Conservation (phyloP, 192 early-diverging fungal species). For the Spizellomyces sp. region DNA sequence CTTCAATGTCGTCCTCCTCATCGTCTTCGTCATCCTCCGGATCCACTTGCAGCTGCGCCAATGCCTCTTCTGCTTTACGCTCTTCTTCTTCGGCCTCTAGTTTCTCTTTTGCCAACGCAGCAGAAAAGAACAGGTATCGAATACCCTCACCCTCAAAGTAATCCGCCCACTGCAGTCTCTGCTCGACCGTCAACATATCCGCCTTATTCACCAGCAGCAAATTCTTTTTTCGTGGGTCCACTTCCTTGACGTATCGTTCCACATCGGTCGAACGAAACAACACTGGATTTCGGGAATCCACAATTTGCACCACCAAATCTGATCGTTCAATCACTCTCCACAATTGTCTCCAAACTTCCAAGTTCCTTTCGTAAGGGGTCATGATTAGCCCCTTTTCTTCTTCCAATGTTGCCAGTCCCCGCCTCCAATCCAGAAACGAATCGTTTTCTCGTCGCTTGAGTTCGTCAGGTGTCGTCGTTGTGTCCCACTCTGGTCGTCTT, state of each 20-base stretch:
- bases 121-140: constrained; percentile 92
- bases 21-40: constrained; percentile 27
- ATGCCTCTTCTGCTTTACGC: constrained; percentile 22
- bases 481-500: constrained; percentile 83
- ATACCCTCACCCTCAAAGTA: constrained; percentile 85
- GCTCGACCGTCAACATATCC: constrained; percentile 87
- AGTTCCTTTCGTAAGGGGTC: constrained; percentile 97
- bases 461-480: constrained; percentile 75
- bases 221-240: constrained; percentile 82
- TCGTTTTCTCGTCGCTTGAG: constrained; percentile 83
- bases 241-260: constrained; percentile 88
- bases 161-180: constrained; percentile 84
- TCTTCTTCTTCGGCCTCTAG: constrained; percentile 69
- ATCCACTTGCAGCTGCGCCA: constrained; percentile 12
- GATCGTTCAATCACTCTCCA: constrained; percentile 99
- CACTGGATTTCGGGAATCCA: constrained; percentile 95
- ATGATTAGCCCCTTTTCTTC: constrained; percentile 91
- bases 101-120: constrained; percentile 75
- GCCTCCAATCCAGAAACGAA: constrained; percentile 89
- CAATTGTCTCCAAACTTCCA: constrained; percentile 98
- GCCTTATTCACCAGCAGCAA: constrained; percentile 98
- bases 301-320: constrained; percentile 96
- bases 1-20: constrained; percentile 31
- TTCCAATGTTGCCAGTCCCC: constrained; percentile 73
- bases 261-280: constrained; percentile 90